Base-by-base conservation (phyloP, 768 basidiomycete species). In the Lepiota venenata region DNA sequence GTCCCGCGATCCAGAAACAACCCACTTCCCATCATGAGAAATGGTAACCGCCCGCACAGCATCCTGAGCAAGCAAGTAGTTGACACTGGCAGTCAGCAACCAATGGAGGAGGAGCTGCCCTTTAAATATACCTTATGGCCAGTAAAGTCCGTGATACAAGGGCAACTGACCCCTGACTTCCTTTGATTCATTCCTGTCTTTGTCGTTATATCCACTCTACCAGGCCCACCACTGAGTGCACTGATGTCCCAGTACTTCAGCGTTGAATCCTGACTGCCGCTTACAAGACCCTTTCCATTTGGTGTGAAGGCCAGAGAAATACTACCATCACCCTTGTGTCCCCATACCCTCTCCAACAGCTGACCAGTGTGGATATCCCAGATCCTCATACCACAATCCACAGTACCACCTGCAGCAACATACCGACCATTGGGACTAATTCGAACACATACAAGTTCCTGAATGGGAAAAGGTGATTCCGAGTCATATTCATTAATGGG, bases 271-370 rank as follows among this genome's bases (percentile, higher is more conserved):
- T 92, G 71, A 69, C 89, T 91, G 35, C 93, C 95, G 58, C 88
- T 91, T 5, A 97, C 88, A 60, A 98, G 74, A 2, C 86, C 88
- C 65, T 84, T 83, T 37, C 93, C 93, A 64, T 96, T 94, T 0
- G 91, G 92, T 3, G 91, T 91, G 71, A 97, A 98, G n/a, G 89
- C 90, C 7, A 93, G 76, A 44, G 85, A n/a, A 32, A 93, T n/a
- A n/a, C n/a, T n/a, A n/a, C n/a, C 88, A 47, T 83, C 84, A 62
- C 92, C 88, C 58, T 79, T 76, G 66, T 92, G 91, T 0, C 90
- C 91, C 38, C 79, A 70, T 49, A 93, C 71, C 22, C 84, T 74
- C 65, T 91, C 90, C 10, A 92, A 72, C 15, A 91, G 71, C 49
- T 70, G 61, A 15, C 84, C 85, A 0, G 77, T 82, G 27, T 68